These are phyloP conservation scores for Dioszegia hungarica DNA, from an alignment of 768 basidiomycete species.

Conservation along the genomic window DNA sequence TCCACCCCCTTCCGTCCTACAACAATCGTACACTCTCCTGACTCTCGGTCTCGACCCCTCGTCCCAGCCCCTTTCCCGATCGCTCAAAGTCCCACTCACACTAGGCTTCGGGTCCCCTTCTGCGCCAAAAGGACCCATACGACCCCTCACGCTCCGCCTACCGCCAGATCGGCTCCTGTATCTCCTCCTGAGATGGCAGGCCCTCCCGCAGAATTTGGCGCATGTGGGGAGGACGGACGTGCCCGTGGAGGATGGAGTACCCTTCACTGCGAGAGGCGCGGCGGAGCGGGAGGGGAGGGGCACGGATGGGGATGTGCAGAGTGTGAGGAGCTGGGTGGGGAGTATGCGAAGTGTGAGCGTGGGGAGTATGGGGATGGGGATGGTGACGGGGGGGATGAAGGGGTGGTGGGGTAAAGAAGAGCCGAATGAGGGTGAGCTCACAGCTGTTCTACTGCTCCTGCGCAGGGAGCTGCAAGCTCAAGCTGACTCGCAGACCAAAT, in stretches of 20 bases:
- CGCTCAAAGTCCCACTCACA: conserved; percentile 40
- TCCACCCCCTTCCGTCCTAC: conserved; percentile 18
- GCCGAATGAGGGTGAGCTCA: conserved; percentile 38
- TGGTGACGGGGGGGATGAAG: background rate
- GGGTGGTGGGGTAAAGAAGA: conserved; percentile 44
- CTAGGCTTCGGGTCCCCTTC: conserved; percentile 37
- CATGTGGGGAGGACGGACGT: conserved; percentile 45
- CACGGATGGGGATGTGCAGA: conserved; percentile 40
- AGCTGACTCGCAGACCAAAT: conserved; percentile 29
- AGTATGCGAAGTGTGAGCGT: conserved; percentile 46
- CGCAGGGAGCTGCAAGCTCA: too few relatives aligned
- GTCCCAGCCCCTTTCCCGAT: conserved; percentile 35
- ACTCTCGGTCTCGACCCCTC: conserved; percentile 46
- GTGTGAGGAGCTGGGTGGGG: conserved; percentile 47
- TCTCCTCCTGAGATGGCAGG: conserved; percentile 42
- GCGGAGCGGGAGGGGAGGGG: conserved; percentile 15
- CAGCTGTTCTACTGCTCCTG: too few relatives aligned
- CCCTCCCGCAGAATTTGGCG: conserved; percentile 27
- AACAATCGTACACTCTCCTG: conserved; percentile 45
- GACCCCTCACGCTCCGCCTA: conserved; percentile 42
- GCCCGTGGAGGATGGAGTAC: conserved; percentile 39
- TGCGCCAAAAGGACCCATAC: conserved; percentile 11
- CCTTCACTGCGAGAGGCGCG: conserved; percentile 34
- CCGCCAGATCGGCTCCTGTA: conserved; percentile 46
- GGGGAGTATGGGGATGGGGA: conserved; percentile 22